These are phyloP conservation scores for Heliamphora ciliata DNA, from an alignment of 179 eudicot species.

Conservation along the genomic window DNA sequence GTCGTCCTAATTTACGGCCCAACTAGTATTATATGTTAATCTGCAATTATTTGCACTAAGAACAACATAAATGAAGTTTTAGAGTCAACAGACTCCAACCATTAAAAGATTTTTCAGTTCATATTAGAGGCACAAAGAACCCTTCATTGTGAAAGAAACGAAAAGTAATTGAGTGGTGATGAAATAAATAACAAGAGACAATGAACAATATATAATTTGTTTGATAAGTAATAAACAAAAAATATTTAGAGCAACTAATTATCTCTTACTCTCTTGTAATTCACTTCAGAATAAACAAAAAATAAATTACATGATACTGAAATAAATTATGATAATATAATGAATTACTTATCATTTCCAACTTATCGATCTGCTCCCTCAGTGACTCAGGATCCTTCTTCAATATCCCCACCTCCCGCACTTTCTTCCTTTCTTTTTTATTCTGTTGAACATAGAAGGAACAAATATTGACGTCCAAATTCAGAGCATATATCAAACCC, in stretches of 20 bases:
- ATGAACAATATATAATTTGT: background rate
- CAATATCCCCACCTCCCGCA: slow-evolving; percentile 90
- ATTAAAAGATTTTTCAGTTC: background rate
- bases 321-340: background rate
- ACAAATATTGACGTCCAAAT: slow-evolving; percentile 1
- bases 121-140: background rate
- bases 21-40: background rate
- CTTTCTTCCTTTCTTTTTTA: slow-evolving; percentile 95
- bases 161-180: background rate
- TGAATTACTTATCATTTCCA: slow-evolving; percentile 85
- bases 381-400: slow-evolving; percentile 94
- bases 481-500: background rate
- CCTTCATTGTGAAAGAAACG: background rate
- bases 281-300: background rate
- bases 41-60: background rate
- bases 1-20: background rate
- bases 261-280: background rate
- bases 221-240: background rate
- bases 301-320: background rate
- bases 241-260: background rate
- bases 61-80: background rate
- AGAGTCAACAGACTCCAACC: background rate
- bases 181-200: background rate
- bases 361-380: slow-evolving; percentile 81
- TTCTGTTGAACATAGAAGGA: slow-evolving; percentile 41